Evolutionary conservation across 305 asterid species (phyloP), one percentile per base, ranked within the genome.

Genomic region (Rubia tinctorum): DNA sequence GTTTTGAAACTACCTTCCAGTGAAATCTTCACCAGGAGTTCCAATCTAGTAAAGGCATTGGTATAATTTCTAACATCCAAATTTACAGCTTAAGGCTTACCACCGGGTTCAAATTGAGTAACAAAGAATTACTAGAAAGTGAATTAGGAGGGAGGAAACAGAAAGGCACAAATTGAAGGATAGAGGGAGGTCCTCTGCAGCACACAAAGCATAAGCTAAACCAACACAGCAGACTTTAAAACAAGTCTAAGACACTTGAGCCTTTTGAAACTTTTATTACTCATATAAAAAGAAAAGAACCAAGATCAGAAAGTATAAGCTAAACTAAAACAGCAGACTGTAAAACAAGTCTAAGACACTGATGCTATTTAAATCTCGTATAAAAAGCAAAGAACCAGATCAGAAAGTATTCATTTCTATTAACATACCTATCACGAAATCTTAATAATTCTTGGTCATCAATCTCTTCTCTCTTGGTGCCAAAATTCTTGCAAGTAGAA

Each of bases 41-140:
- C 76, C 89, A 78, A 76, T 79, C 79, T 80, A 84, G 65, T n/a
- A n/a, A 70, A 71, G 78, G 77, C 92, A 75, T 73, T 73, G 62
- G 88, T 77, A 76, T 80, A 78, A 80, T 81, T 88, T 80, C 88
- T 81, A 80, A 94, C 89, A 80, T 88, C 93, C 91, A 94, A 89
- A 82, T 93, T 88, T 76, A 93, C 88, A 81, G 85, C 96, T 90
- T 78, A 96, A 69, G 90, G 92, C 92, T 90, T 91, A 90, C 93
- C 88, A 84, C 88, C 91, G 78, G 92, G 85, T 88, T 88, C 98
- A 79, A 84, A 73, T 81, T 90, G 91, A 82, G 86, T 86, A 73
- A 77, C 82, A 80, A 78, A 75, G 76, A 79, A 58, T 81, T 74
- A 82, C 70, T 39, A 81, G 72, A 11, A 76, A 80, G 73, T 77